Conservation (phyloP, 1,139 yeast species). For the Yamadazyma triangularis region DNA sequence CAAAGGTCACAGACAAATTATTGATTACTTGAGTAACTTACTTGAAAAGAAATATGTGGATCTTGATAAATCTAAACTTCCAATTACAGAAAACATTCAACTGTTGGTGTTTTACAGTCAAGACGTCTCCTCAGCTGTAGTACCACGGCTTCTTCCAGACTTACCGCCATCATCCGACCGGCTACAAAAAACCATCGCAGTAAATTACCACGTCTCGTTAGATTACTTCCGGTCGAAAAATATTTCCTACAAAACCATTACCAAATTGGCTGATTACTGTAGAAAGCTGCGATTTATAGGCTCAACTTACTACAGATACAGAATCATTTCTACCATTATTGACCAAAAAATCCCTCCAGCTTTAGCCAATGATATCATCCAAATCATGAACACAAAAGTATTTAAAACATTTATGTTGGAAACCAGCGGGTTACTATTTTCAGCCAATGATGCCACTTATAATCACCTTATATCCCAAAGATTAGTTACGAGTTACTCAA, state of each 20-base stretch:
- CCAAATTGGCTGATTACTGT: background rate
- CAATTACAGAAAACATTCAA: too few relatives aligned
- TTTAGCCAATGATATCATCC: background rate
- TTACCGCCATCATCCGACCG: too few relatives aligned
- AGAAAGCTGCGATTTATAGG: conserved; percentile 6
- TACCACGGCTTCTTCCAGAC: too few relatives aligned
- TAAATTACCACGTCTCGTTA: conserved; percentile 1
- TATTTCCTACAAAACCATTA: background rate
- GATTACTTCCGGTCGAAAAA: conserved; percentile 2
- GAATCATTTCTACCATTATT: background rate
- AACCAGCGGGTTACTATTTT: conserved; percentile 1
- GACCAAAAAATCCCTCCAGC: background rate
- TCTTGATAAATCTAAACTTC: too few relatives aligned
- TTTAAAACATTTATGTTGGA: conserved; percentile 7
- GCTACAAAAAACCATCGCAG: too few relatives aligned
- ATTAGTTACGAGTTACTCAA: conserved; percentile 4
- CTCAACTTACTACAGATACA: conserved; percentile 5
- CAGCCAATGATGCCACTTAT: conserved; percentile 2
- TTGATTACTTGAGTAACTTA: background rate
- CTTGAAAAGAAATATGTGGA: background rate
- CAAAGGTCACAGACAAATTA: background rate
- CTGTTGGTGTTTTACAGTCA: too few relatives aligned
- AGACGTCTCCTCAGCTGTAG: too few relatives aligned
- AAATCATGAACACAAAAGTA: conserved; percentile 4
- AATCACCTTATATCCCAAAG: conserved; percentile 2